Evolutionary conservation across 345 rosid genomes (phyloP).

Genomic region (Pistacia atlantica): DNA sequence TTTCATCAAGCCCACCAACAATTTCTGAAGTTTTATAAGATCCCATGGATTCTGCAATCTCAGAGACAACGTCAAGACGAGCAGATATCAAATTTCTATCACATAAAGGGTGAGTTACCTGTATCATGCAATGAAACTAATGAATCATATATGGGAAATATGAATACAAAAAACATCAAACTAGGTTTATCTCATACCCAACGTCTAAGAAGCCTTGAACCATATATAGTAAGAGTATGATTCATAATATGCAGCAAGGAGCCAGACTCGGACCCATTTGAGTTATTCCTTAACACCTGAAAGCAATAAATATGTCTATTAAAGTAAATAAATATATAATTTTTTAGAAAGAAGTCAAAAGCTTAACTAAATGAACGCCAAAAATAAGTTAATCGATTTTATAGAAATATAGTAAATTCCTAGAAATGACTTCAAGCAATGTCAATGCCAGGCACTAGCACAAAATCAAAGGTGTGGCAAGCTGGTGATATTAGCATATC

Average conservation of each 20-base stretch:
- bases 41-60: conserved; percentile 82
- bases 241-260: conserved; percentile 78
- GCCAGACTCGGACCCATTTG: conserved; percentile 81
- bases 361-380: background rate
- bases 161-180: conserved; percentile 1
- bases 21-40: conserved; percentile 48
- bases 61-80: conserved; percentile 99
- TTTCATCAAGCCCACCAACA: conserved; percentile 36
- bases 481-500: background rate
- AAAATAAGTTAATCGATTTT: background rate
- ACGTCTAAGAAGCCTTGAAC: conserved; percentile 86
- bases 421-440: background rate
- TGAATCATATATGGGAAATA: conserved; percentile 8
- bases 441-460: background rate
- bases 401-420: conserved; percentile 3
- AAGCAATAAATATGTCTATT: conserved; percentile 16
- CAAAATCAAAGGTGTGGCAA: background rate
- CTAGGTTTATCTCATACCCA: conserved; percentile 64
- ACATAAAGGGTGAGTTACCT: conserved; percentile 95
- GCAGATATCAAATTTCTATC: conserved; percentile 76
- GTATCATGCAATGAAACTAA: conserved; percentile 32
- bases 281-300: conserved; percentile 79
- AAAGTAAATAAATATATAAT: conserved; percentile 10
- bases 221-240: conserved; percentile 74
- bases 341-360: background rate